Evolutionary conservation across 768 basidiomycete species (phyloP), one percentile per base, ranked within the genome.

Genomic region (Pholiota molesta): DNA sequence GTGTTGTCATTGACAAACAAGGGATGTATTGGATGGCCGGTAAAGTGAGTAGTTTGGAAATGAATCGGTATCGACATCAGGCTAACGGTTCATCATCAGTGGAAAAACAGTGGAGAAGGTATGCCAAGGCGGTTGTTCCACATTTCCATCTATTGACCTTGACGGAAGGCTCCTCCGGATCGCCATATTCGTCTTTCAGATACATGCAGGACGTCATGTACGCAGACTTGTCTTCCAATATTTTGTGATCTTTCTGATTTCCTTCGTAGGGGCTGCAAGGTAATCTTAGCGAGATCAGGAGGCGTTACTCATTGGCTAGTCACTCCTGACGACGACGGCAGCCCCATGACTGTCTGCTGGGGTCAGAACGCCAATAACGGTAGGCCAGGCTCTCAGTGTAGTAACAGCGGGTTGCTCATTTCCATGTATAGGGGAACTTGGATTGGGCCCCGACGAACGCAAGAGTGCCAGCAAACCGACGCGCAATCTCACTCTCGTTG

Each of bases 61-160:
- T 52, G 51, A 21, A 28, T 62, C 14, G 6, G 40, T 16, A 23
- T 57, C 13, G 28, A n/a, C 17, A 14, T 3, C 52, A 58, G 16
- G 51, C 17, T 37, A 45, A 58, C 21, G 28, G 57, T 29, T 57
- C 61, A 61, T 67, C 14, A 23, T 1, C 73, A 95, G 86, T 99
- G 93, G 92, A 98, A 98, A 75, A 92, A 89, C 65, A 95, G 94
- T 6, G 96, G 96, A 11, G 96, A 97, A 74, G 96, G 95, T 86
- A 67, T 56, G 76, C 67, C 17, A 26, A 28, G 31, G 55, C n/a
- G 23, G n/a, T 13, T n/a, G 14, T 21, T 52, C 17, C 2, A 21
- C 17, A 26, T 33, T 33, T 31, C 1, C 42, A 17, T 28, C 31
- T 40, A 19, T 29, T 58, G 23, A 58, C 40, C 14, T 40, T n/a